Evolutionary conservation across 2,329 filamentous ascomycete species (phyloP).

Genomic region (Hansfordia pulvinata): DNA sequence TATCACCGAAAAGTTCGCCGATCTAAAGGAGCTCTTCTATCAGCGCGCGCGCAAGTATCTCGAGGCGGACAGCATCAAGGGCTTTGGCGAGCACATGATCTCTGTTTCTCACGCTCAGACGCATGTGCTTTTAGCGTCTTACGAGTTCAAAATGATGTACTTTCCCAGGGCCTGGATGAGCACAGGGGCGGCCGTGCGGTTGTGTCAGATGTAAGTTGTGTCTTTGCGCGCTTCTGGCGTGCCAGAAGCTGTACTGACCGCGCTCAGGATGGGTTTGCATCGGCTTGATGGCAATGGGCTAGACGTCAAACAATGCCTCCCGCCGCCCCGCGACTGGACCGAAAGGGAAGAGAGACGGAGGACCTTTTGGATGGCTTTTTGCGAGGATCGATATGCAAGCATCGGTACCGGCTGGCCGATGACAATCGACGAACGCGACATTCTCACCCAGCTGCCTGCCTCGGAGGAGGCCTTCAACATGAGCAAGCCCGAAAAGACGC

Average conservation of each 20-base stretch:
- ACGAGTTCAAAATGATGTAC: constrained; percentile 97
- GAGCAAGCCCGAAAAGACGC: constrained; percentile 60
- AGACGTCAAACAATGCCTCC: constrained; percentile 86
- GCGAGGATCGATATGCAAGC: constrained; percentile 80
- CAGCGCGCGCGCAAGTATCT: constrained; percentile 79
- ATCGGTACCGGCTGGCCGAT: constrained; percentile 97
- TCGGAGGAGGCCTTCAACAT: constrained; percentile 77
- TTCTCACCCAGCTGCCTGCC: constrained; percentile 71
- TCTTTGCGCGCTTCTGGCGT: background rate
- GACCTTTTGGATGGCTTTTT: constrained; percentile 93
- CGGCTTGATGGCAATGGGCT: constrained; percentile 69
- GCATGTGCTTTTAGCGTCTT: constrained; percentile 65
- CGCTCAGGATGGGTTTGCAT: constrained; percentile 77
- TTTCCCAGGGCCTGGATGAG: constrained; percentile 95
- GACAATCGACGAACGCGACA: constrained; percentile 82
- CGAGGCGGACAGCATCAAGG: constrained; percentile 80
- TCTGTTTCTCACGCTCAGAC: constrained; percentile 77
- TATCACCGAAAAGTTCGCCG: constrained; percentile 66
- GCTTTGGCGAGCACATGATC: constrained; percentile 80
- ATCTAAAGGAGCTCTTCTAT: constrained; percentile 80
- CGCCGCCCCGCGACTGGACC: constrained; percentile 81
- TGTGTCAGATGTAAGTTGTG: constrained; percentile 67
- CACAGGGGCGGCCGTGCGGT: constrained; percentile 64
- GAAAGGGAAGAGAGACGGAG: constrained; percentile 82
- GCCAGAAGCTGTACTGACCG: constrained; percentile 32